A percentile compares a stretch with the other conserved stretches of the same genome.
Evolutionary conservation across 2,329 filamentous ascomycete genomes (phyloP).

Genomic region (Coniosporium tulheliwenetii): DNA sequence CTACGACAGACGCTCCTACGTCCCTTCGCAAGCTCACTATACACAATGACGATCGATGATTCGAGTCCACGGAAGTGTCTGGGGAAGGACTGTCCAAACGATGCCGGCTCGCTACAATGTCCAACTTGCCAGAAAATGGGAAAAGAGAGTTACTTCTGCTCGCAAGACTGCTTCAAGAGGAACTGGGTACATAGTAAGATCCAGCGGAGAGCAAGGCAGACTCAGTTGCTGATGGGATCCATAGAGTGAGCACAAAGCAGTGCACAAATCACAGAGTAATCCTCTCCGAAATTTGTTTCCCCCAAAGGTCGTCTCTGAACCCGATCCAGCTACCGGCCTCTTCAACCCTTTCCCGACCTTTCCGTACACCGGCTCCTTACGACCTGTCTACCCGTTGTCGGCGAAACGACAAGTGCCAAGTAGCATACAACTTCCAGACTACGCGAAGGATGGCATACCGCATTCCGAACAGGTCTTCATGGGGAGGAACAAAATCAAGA

Average conservation of each 20-base stretch:
- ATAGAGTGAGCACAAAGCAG: constrained; percentile 65
- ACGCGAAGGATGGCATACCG: constrained; percentile 68
- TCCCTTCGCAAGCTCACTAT: too few species aligned
- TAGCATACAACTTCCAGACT: constrained; percentile 72
- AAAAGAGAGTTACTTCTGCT: constrained; percentile 90
- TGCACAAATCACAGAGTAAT: constrained; percentile 70
- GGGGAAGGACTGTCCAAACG: constrained; percentile 71
- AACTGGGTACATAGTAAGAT: constrained; percentile 61
- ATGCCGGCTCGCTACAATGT: constrained; percentile 76
- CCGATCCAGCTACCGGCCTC: constrained; percentile 73
- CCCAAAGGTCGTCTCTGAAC: constrained; percentile 77
- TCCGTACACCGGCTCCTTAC: constrained; percentile 62
- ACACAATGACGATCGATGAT: too few species aligned
- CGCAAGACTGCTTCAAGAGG: constrained; percentile 96
- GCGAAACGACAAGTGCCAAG: constrained; percentile 57
- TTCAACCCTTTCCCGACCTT: constrained; percentile 90
- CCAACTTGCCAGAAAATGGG: constrained; percentile 87
- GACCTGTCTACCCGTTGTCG: constrained; percentile 61
- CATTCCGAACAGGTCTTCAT: constrained; percentile 45
- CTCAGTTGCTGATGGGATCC: constrained; percentile 5
- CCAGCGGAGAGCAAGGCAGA: constrained; percentile 10
- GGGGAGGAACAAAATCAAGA: constrained; percentile 65
- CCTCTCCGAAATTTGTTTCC: constrained; percentile 57
- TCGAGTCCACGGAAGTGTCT: constrained; percentile 49
- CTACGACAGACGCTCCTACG: too few species aligned